These are phyloP conservation scores for Hippophae tibetana DNA, from an alignment of 306 rosid genomes.

Conservation along the genomic window DNA sequence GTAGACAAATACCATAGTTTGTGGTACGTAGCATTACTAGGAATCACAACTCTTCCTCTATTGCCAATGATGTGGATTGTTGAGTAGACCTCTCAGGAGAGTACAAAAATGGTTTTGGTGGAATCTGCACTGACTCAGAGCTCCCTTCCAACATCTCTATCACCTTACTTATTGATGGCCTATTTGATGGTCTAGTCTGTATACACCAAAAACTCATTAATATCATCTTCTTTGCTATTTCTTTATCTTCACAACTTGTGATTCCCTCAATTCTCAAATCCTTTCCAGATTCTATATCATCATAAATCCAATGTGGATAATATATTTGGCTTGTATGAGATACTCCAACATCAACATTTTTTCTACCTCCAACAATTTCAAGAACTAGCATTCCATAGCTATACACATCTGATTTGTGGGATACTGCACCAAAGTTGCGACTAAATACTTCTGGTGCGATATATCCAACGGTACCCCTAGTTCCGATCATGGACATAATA, in stretches of 20 bases:
- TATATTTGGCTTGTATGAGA: slow-evolving; percentile 22
- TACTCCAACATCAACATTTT: background rate
- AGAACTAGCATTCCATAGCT: slow-evolving; percentile 35
- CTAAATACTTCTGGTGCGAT: slow-evolving; percentile 28
- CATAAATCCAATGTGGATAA: slow-evolving; percentile 21
- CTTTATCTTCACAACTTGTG: slow-evolving; percentile 17
- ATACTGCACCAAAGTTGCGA: slow-evolving; percentile 18
- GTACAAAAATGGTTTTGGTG: slow-evolving; percentile 28
- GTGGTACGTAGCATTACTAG: no score
- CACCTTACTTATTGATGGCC: slow-evolving; percentile 33
- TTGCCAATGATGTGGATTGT: background rate
- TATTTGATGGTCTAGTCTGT: slow-evolving; percentile 17
- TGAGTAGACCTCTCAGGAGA: slow-evolving; percentile 14
- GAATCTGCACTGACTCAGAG: slow-evolving; percentile 10
- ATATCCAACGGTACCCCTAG: slow-evolving; percentile 30
- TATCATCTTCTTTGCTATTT: slow-evolving; percentile 21
- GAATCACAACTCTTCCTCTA: no score
- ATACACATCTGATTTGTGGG: slow-evolving; percentile 29
- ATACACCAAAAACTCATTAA: background rate
- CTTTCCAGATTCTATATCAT: slow-evolving; percentile 8
- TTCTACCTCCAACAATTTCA: slow-evolving; percentile 31
- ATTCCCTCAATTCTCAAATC: background rate
- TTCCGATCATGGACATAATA: slow-evolving; percentile 13
- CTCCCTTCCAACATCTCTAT: slow-evolving; percentile 35
- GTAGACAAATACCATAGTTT: no score